A percentile compares a stretch with the other conserved stretches of the same genome.
Evolutionary conservation across 2,329 filamentous ascomycete species (phyloP).

Genomic region (Monilinia fructigena): DNA sequence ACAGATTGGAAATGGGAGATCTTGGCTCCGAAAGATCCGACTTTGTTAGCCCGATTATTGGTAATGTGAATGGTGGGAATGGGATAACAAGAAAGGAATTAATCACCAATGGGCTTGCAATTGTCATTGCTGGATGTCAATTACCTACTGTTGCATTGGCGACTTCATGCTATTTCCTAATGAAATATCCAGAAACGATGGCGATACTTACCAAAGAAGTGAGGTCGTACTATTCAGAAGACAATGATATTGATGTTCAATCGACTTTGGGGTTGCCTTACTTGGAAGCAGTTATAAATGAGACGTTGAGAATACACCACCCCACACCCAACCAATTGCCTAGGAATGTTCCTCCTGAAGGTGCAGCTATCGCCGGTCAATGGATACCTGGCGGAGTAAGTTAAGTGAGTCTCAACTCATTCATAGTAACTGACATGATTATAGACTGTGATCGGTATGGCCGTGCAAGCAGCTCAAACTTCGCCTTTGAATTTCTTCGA

Average conservation of each 20-base stretch:
- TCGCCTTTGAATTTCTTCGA: constrained; percentile 5
- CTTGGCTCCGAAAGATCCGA: constrained; percentile 36
- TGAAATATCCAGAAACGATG: constrained; percentile 38
- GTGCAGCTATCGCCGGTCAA: constrained; percentile 18
- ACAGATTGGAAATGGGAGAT: constrained; percentile 23
- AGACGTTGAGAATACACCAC: constrained; percentile 24
- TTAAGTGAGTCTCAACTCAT: no score
- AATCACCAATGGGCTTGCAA: constrained; percentile 10
- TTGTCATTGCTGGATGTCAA: constrained; percentile 27
- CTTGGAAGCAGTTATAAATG: constrained; percentile 20
- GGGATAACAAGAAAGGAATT: constrained; percentile 27
- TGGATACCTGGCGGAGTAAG: constrained; percentile 22
- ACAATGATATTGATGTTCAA: constrained; percentile 43
- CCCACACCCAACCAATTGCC: constrained; percentile 18
- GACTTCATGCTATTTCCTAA: constrained; percentile 31
- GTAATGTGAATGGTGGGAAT: constrained; percentile 25
- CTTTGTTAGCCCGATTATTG: constrained; percentile 40
- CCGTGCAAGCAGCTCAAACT: constrained; percentile 9
- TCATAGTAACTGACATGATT: neutral
- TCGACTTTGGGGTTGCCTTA: constrained; percentile 13
- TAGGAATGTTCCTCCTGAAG: constrained; percentile 15
- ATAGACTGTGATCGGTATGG: constrained; percentile 6
- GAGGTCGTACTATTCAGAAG: constrained; percentile 40
- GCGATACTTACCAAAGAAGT: constrained; percentile 44
- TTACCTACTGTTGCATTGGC: constrained; percentile 26